Conservation (phyloP, 768 basidiomycete species). For the Kwoniella sp. region DNA sequence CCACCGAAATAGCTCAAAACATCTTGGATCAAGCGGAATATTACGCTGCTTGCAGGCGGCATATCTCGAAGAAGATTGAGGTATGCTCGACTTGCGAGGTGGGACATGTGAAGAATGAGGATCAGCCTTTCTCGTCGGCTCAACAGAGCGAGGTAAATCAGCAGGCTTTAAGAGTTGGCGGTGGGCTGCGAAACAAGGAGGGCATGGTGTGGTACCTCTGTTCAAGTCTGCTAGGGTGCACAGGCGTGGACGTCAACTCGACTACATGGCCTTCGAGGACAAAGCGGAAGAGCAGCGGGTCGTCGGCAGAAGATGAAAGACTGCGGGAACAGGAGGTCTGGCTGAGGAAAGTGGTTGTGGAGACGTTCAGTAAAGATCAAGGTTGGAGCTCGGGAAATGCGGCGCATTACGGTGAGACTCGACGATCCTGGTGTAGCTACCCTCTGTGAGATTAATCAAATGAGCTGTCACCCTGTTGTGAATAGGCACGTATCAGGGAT, state of each 20-base stretch:
- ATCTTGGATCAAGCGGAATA: slow-evolving; percentile 39
- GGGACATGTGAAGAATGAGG: slow-evolving; percentile 3
- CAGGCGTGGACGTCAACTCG: neutral
- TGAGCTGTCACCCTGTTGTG: neutral
- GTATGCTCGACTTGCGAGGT: slow-evolving; percentile 18
- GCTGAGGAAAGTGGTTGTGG: slow-evolving; percentile 33
- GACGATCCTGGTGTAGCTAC: neutral
- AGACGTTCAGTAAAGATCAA: slow-evolving; percentile 48
- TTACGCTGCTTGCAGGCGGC: slow-evolving; percentile 24
- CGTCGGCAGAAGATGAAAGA: neutral
- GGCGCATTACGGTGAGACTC: slow-evolving; percentile 33
- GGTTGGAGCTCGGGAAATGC: slow-evolving; percentile 33
- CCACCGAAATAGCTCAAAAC: slow-evolving; percentile 29
- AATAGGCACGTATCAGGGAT: slow-evolving; percentile 47
- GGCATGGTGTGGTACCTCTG: slow-evolving; percentile 42
- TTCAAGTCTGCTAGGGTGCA: slow-evolving; percentile 38
- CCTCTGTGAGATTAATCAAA: neutral
- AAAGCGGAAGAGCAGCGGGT: too few relatives aligned
- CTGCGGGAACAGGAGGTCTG: slow-evolving; percentile 7
- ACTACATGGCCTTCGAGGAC: neutral
- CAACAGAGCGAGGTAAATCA: slow-evolving; percentile 31
- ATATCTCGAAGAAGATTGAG: slow-evolving; percentile 16
- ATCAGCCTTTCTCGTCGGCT: slow-evolving; percentile 10
- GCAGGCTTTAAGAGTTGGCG: slow-evolving; percentile 7
- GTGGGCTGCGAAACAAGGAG: slow-evolving; percentile 22